These are phyloP conservation scores for Fomitopsis schrenkii DNA, from an alignment of 1,284 basidiomycete genomes.

Conservation along the genomic window DNA sequence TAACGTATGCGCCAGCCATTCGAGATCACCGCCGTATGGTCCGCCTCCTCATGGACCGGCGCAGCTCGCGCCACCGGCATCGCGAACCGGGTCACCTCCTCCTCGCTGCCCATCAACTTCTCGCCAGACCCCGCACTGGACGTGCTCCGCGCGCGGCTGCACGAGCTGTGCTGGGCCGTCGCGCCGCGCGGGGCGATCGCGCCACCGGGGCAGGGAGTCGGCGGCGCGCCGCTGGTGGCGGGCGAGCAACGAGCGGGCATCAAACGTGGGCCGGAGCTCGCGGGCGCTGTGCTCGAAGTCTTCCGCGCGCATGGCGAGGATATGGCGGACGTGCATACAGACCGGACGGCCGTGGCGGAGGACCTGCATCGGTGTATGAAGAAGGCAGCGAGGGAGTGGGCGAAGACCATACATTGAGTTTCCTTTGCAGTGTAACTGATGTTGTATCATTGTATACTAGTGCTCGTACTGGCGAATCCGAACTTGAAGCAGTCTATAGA, in stretches of 20 bases:
- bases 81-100: conserved; percentile 6
- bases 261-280: conserved; percentile 7
- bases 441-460: too few species aligned
- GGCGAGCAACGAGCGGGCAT: background rate
- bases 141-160: conserved; percentile 4
- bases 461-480: too few species aligned
- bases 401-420: conserved; percentile 2
- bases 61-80: conserved; percentile 7
- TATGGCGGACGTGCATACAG: conserved; percentile 5
- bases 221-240: background rate
- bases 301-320: conserved; percentile 6
- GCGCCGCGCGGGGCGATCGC: background rate
- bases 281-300: conserved; percentile 3
- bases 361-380: conserved; percentile 8
- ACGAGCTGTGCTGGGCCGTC: conserved; percentile 5
- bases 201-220: background rate
- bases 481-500: too few species aligned
- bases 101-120: conserved; percentile 4
- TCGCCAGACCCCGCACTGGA: background rate
- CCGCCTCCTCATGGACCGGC: conserved; percentile 8
- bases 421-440: background rate
- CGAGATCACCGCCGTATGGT: conserved; percentile 9
- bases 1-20: background rate
- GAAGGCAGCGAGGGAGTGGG: conserved; percentile 9
- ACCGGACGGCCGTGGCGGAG: conserved; percentile 1